Evolutionary conservation across 1,284 basidiomycete species (phyloP), one percentile per base, ranked within the genome.

Genomic region (Moesziomyces aphidis): DNA sequence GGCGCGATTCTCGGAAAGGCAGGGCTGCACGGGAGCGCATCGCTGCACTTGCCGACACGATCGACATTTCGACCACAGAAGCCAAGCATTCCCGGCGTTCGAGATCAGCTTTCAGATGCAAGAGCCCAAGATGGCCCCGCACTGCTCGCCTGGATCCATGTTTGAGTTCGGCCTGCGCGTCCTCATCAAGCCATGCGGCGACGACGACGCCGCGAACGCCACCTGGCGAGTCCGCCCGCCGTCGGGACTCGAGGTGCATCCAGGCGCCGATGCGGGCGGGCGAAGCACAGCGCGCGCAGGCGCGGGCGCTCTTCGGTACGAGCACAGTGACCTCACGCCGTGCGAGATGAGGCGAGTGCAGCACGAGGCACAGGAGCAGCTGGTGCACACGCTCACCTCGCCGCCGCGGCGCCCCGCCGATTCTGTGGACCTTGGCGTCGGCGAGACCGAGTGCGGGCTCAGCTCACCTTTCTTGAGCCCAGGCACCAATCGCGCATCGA

Each of bases 101-200:
- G 70, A 73, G n/a, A 59, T 73, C 52, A 73, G 63, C 48, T 73
- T 73, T 15, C 45, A 59, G 28, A 51, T 73, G 13, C 39, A 34
- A 17, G 49, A 63, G 36, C 70, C 70, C 2, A 56, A 46, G 24
- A 31, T 66, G 22, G 39, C 60, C 4, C 46, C 60, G 17, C 43
- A 55, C 28, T 19, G 34, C 15, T 28, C 45, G 17, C 23, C 36
- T 7, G 63, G 60, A 10, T 56, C 55, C 7, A 28, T 73, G 24
- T 17, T 73, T 24, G 70, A 73, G 26, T 60, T 73, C 23, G 70
- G 60, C 2, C 19, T 72, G 19, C 62, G 55, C 5, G 55, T 72
- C 8, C 39, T 39, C 10, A 53, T 69, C 57, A 60, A 50, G 39
- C 67, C 67, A 0, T 53, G 7, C n/a, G 36, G 21, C 15, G 39